A percentile compares a stretch with the other conserved stretches of the same genome.
Evolutionary conservation across 225 moss, liverwort and hornwort species (phyloP).

Genomic region (Bryoerythrophyllum caledonicum): DNA sequence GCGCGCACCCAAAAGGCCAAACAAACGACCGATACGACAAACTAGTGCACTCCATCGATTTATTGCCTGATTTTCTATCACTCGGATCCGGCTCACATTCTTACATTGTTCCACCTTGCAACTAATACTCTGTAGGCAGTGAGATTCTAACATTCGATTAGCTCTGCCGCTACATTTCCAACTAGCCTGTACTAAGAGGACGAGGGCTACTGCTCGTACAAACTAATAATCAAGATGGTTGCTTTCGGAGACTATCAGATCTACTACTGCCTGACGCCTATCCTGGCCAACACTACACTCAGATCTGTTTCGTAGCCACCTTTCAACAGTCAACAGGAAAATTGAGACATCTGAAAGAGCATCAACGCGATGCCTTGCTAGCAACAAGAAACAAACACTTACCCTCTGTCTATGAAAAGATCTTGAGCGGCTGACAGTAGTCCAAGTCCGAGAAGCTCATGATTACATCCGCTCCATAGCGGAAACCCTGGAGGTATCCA

Average conservation of each 20-base stretch:
- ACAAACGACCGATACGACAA: background rate
- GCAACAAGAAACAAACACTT: constrained; percentile 12
- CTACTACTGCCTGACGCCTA: background rate
- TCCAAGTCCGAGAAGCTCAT: constrained; percentile 18
- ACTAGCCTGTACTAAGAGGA: background rate
- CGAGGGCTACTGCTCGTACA: background rate
- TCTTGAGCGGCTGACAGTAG: constrained; percentile 29
- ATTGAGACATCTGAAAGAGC: background rate
- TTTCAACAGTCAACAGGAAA: background rate
- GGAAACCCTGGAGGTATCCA: constrained; percentile 26
- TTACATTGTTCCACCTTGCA: background rate
- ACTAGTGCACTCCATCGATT: background rate
- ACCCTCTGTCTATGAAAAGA: constrained; percentile 9
- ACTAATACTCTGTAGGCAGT: background rate
- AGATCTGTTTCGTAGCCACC: background rate
- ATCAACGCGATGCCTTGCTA: background rate
- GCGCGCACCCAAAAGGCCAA: background rate
- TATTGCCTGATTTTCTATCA: background rate
- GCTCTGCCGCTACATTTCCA: background rate
- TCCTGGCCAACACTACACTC: background rate
- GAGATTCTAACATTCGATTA: background rate
- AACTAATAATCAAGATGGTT: background rate
- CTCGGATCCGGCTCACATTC: background rate
- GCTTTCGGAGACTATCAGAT: background rate
- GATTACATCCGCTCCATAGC: constrained; percentile 29